phyloP scores from a whole-genome alignment of 1,284 basidiomycete species.

The Ceratobasidium sp. region DNA sequence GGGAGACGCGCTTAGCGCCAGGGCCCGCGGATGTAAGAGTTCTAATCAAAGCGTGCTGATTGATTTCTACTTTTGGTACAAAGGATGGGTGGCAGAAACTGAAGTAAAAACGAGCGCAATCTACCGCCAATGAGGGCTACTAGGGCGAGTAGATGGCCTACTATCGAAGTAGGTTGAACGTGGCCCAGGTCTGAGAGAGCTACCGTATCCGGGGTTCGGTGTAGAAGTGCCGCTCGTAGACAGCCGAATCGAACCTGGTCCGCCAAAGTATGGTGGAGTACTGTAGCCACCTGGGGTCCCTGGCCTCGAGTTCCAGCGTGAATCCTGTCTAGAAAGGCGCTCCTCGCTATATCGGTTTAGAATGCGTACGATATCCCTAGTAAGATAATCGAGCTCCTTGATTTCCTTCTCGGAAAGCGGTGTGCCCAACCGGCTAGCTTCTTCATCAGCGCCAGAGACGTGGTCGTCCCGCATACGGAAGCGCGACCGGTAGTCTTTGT shows the following conservation, averaged over 20 bases:
- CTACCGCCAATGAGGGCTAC: constrained; percentile 35
- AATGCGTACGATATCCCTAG: constrained; percentile 76
- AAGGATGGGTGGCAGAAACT: constrained; percentile 10
- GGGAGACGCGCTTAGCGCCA: constrained; percentile 26
- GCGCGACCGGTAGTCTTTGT: constrained; percentile 53
- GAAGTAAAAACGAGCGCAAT: not conserved
- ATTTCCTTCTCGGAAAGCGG: constrained; percentile 73
- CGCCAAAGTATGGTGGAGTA: constrained; percentile 17
- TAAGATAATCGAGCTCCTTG: constrained; percentile 77
- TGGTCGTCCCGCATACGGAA: constrained; percentile 25
- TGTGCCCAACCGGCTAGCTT: constrained; percentile 55
- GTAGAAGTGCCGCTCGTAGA: constrained; percentile 36
- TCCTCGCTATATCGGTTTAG: constrained; percentile 74
- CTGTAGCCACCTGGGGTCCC: constrained; percentile 63
- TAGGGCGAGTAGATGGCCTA: constrained; percentile 34
- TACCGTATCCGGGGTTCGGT: constrained; percentile 26
- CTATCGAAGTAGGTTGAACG: constrained; percentile 34
- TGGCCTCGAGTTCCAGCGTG: constrained; percentile 69
- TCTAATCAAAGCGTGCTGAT: constrained; percentile 28
- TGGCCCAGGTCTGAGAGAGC: constrained; percentile 9
- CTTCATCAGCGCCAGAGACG: constrained; percentile 54
- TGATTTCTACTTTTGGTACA: constrained; percentile 37
- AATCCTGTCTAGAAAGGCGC: constrained; percentile 68
- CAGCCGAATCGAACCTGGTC: constrained; percentile 27
- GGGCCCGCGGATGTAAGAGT: constrained; percentile 14